Base-by-base conservation (phyloP, 1,139 yeast species). In the Diutina siamensis region DNA sequence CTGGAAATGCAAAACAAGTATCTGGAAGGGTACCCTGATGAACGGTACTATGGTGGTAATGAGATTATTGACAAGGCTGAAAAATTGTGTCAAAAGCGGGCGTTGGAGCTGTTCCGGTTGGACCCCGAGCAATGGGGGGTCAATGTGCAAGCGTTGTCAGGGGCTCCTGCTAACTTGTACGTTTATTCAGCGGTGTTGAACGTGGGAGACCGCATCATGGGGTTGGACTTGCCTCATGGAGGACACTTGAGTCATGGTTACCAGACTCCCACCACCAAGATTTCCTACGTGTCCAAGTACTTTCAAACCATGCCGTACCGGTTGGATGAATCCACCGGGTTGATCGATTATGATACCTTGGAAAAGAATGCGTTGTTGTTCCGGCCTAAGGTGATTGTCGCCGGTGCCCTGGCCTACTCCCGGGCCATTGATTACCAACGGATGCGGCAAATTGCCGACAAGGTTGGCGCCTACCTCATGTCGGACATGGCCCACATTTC, bases 401-500 rank as follows among this genome's bases (percentile, higher is more conserved):
- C 98, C 49, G 98, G 98, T 67, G 87, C 97, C 52, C 86, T 96
- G 52, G 97, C 98, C 52, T 92, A 92, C 75, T 84, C 95, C 64
- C 82, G 97, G 67, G 74, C 86, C 60, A 86, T 92, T 58, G 97
- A 92, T 69, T 92, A 89, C 77, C 80, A 82, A 69, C 83, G 88
- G 71, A 87, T 92, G 95, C 80, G 95, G 63, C 87, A 83, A 68
- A 89, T 92, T 57, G 96, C 98, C 50, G 97, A 92, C 70, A 81
- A 80, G 59, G 95, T 88, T 56, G 97, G 96, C 60, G 97, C 97
- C 47, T 92, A 89, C 69, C 76, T 92, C 57, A 80, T 92, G 67
- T 94, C 87, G 51, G 98, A 92, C 67, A 92, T 92, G 97, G 97
- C 98, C 42, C 98, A 92, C 67, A 92, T 92, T 56, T 86, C 97